Percentiles rank a stretch among this genome's conserved stretches.
Evolutionary conservation across 306 rosid species (phyloP).

Genomic region (Quercus berberidifolia): DNA sequence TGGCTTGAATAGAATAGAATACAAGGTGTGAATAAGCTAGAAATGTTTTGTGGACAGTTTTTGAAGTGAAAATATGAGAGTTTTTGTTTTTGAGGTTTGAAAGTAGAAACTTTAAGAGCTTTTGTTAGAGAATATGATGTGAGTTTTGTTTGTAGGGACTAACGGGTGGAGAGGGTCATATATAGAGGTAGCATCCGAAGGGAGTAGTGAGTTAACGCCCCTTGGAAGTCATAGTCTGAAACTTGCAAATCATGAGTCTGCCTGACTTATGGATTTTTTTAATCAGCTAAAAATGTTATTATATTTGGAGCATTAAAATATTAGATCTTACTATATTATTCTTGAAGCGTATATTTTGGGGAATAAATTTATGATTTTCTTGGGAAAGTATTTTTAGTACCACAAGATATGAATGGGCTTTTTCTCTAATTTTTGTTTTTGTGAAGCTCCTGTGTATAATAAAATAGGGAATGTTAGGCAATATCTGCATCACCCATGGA

Average conservation of each 20-base stretch:
- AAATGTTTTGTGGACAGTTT: not conserved
- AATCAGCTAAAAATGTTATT: not conserved
- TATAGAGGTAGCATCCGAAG: slow-evolving; percentile 58
- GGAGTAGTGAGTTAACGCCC: slow-evolving; percentile 32
- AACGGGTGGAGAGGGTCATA: slow-evolving; percentile 34
- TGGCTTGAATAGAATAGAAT: not conserved
- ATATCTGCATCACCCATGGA: slow-evolving; percentile 15
- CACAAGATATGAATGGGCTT: slow-evolving; percentile 12
- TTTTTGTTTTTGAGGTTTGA: not conserved
- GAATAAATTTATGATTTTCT: slow-evolving; percentile 32
- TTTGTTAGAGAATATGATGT: slow-evolving; percentile 23
- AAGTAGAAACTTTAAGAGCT: not conserved
- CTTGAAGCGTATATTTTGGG: slow-evolving; percentile 28
- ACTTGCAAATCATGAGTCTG: slow-evolving; percentile 28
- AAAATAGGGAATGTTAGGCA: not conserved
- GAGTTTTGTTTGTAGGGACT: slow-evolving; percentile 48
- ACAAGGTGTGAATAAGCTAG: not conserved
- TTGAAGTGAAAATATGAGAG: not conserved
- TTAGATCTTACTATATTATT: slow-evolving; percentile 33
- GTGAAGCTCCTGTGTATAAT: not conserved
- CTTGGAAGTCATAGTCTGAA: not conserved
- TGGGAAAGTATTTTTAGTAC: slow-evolving; percentile 21
- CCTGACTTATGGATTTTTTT: slow-evolving; percentile 14
- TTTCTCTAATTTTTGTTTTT: not conserved
- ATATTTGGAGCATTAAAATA: slow-evolving; percentile 32